Evolutionary conservation across 306 rosid species (phyloP).

Genomic region (Oxytropis ochrocephala): DNA sequence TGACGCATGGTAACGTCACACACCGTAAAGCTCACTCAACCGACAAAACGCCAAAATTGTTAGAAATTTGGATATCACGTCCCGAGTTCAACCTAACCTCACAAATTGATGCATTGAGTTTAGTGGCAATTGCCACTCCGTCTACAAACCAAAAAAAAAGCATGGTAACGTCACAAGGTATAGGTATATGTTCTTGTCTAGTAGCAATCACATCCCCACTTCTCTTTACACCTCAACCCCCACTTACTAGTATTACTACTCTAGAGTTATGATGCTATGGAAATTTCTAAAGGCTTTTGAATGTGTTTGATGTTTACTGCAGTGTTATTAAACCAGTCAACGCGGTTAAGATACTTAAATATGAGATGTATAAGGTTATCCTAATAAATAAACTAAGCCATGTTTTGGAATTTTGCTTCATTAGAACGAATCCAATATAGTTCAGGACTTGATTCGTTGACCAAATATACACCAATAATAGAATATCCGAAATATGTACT

Average conservation of each 20-base stretch:
- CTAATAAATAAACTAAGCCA: not conserved
- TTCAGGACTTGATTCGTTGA: not conserved
- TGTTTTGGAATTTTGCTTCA: not conserved
- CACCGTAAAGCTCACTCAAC: too few relatives aligned
- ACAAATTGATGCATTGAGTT: too few relatives aligned
- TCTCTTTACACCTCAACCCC: slow-evolving; percentile 36
- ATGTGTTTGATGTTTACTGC: not conserved
- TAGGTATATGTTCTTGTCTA: slow-evolving; percentile 43
- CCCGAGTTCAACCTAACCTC: too few relatives aligned
- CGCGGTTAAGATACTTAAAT: too few relatives aligned
- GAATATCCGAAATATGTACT: not conserved
- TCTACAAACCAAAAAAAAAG: too few relatives aligned
- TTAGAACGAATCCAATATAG: not conserved
- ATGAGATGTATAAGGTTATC: not conserved
- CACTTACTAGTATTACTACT: not conserved
- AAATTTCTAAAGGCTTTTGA: not conserved
- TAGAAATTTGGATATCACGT: too few relatives aligned
- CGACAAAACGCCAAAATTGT: too few relatives aligned
- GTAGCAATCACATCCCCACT: slow-evolving; percentile 32
- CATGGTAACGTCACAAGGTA: not conserved
- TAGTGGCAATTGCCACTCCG: too few relatives aligned
- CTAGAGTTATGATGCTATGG: not conserved
- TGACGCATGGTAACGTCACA: not conserved
- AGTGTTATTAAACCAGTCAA: too few relatives aligned
- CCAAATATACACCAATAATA: not conserved